Percentiles rank a stretch among this genome's conserved stretches.
Conservation (phyloP, 1,284 basidiomycete genomes). For the Fomitiporia mediterranea region DNA sequence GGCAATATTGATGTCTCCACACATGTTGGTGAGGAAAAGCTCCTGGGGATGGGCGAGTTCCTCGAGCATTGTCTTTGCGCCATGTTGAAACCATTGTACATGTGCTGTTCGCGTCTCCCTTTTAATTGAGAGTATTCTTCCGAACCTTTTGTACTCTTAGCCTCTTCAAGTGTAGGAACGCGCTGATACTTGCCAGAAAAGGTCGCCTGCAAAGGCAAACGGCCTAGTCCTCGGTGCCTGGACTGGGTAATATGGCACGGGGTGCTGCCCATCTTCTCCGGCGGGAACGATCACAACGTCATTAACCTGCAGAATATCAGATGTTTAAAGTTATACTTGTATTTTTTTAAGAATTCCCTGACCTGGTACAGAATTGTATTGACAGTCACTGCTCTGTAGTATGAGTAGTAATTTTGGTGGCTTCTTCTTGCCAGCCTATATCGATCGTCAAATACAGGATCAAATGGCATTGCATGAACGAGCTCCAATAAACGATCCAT, state of each 20-base stretch:
- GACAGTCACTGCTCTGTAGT: neutral
- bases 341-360: neutral
- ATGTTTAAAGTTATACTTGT: conserved; percentile 17
- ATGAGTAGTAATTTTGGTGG: neutral
- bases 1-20: conserved; percentile 39
- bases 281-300: conserved; percentile 51
- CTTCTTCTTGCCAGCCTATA: neutral
- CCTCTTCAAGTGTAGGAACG: neutral
- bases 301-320: conserved; percentile 43
- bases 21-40: conserved; percentile 54
- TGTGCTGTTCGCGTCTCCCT: conserved; percentile 43
- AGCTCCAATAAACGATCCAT: conserved; percentile 12
- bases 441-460: neutral
- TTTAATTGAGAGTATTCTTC: conserved; percentile 49
- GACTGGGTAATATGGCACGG: conserved; percentile 25
- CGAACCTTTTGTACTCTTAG: conserved; percentile 49
- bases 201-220: conserved; percentile 41
- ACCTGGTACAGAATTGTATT: conserved; percentile 1
- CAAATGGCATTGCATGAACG: neutral
- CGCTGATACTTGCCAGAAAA: conserved; percentile 49
- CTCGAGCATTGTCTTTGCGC: conserved; percentile 49
- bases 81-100: conserved; percentile 68
- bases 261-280: conserved; percentile 25
- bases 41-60: conserved; percentile 60
- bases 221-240: conserved; percentile 32